These are phyloP conservation scores for Monilinia polystroma DNA, from an alignment of 2,329 filamentous ascomycete species.

Conservation along the genomic window DNA sequence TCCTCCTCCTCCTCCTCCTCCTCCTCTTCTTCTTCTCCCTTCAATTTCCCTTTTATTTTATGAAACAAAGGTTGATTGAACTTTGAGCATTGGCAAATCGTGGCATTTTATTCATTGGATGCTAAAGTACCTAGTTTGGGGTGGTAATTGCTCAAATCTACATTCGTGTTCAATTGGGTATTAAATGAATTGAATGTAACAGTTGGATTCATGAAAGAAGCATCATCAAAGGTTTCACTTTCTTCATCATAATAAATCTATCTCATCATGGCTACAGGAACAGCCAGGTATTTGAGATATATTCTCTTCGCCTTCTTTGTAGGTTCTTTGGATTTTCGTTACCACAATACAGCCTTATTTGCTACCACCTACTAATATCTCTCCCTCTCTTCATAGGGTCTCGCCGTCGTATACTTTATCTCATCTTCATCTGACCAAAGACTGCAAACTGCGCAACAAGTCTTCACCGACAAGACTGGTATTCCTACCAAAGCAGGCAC, in stretches of 20 bases:
- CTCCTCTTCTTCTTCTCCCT: too few relatives aligned
- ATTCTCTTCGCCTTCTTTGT: conserved; percentile 84
- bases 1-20: neutral
- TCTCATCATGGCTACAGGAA: conserved; percentile 38
- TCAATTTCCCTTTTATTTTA: neutral
- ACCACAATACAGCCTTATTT: conserved; percentile 4
- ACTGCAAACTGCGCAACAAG: conserved; percentile 39
- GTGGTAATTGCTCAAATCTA: conserved; percentile 1
- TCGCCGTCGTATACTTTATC: conserved; percentile 80
- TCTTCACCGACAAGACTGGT: conserved; percentile 30
- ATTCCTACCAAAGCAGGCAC: conserved; percentile 35
- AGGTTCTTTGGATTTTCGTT: conserved; percentile 43
- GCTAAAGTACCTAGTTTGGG: neutral
- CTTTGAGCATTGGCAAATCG: neutral
- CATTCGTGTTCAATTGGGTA: conserved; percentile 22
- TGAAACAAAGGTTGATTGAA: neutral
- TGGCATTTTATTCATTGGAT: neutral
- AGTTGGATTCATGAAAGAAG: conserved; percentile 4
- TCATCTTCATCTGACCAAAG: conserved; percentile 57
- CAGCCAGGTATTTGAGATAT: conserved; percentile 69
- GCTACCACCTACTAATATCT: neutral
- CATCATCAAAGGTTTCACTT: neutral
- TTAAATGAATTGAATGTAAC: conserved; percentile 10
- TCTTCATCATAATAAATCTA: neutral
- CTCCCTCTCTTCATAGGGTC: conserved; percentile 45